phyloP scores from a whole-genome alignment of 805 yeast genomes.

The Yarrowia hollandica region DNA sequence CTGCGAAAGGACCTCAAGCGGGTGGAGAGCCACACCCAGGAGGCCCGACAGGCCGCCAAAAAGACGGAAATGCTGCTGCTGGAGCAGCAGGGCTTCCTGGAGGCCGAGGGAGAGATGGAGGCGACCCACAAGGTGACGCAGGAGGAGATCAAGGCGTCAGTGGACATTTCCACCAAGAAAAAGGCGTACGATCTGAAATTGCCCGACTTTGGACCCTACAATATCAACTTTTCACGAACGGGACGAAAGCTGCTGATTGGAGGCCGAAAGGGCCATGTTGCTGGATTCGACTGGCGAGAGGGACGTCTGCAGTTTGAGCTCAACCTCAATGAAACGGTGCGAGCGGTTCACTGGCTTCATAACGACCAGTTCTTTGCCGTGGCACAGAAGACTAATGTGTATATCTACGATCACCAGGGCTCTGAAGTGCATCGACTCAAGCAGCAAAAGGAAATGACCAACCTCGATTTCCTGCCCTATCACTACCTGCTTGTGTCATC shows the following conservation, averaged over 20 bases:
- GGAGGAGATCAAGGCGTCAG: slow-evolving; percentile 69
- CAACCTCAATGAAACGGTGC: slow-evolving; percentile 82
- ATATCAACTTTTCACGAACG: slow-evolving; percentile 74
- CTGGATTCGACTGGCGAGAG: slow-evolving; percentile 92
- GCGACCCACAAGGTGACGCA: slow-evolving; percentile 84
- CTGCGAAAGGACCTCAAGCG: slow-evolving; percentile 25
- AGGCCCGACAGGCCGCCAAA: slow-evolving; percentile 77
- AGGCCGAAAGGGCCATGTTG: slow-evolving; percentile 92
- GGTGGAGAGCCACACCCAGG: slow-evolving; percentile 2
- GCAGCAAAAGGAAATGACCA: slow-evolving; percentile 83
- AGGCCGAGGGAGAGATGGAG: slow-evolving; percentile 92
- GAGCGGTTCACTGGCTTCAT: slow-evolving; percentile 86
- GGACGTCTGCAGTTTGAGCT: slow-evolving; percentile 82
- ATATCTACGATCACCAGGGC: slow-evolving; percentile 88
- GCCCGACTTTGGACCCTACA: slow-evolving; percentile 82
- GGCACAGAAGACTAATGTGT: slow-evolving; percentile 93
- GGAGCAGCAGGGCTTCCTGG: slow-evolving; percentile 83
- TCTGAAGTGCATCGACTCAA: slow-evolving; percentile 87
- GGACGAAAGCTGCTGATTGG: slow-evolving; percentile 84
- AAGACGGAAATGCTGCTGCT: slow-evolving; percentile 81
- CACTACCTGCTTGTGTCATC: slow-evolving; percentile 85
- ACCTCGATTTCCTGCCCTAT: slow-evolving; percentile 85
- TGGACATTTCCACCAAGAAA: slow-evolving; percentile 71
- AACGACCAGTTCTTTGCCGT: slow-evolving; percentile 93
- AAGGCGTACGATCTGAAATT: slow-evolving; percentile 73